Evolutionary conservation across 257 asterid genomes (phyloP), one percentile per base, ranked within the genome.

Genomic region (Solanum bulbocastanum): DNA sequence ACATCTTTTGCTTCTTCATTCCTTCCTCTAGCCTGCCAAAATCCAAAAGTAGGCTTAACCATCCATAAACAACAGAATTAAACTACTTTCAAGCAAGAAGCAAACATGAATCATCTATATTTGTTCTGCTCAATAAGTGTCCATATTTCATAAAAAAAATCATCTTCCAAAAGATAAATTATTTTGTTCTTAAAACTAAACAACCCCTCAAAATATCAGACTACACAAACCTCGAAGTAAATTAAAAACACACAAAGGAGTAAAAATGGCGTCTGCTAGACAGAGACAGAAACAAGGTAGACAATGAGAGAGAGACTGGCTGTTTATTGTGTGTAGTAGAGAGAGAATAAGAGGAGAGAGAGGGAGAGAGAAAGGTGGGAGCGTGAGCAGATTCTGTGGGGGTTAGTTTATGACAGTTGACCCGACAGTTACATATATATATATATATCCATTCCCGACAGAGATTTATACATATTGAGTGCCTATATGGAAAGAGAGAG

Each of bases 351-450:
- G 74, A 84, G 18, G 27, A 42, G 58, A 69, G n/a, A 89, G 89
- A 87, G 90, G 87, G 90, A 89, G 79, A 86, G 94, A 91, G 90
- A 91, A 84, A 90, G 90, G 92, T 88, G 94, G 93, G 92, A 89
- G 94, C 90, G 90, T 89, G 93, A 92, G 92, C 93, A 93, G 95
- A 96, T 93, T 93, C 97, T 90, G 96, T 92, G 96, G 96, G 95
- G 97, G 87, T 91, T 90, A 85, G 96, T 94, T 92, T 91, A 91
- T 93, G 96, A 94, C 96, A 94, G 98, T 96, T 96, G 98, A 95
- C 98, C 94, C 90, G 91, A 92, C 96, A 92, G 95, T 94, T 91
- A 91, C 87, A 87, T 73, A 89, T 83, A 91, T 89, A 52, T 22
- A 86, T 87, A 42, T n/a, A 86, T 52, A 87, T 90, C 89, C 69